Base-by-base conservation (phyloP, 1,284 basidiomycete species). In the Somion occarium region DNA sequence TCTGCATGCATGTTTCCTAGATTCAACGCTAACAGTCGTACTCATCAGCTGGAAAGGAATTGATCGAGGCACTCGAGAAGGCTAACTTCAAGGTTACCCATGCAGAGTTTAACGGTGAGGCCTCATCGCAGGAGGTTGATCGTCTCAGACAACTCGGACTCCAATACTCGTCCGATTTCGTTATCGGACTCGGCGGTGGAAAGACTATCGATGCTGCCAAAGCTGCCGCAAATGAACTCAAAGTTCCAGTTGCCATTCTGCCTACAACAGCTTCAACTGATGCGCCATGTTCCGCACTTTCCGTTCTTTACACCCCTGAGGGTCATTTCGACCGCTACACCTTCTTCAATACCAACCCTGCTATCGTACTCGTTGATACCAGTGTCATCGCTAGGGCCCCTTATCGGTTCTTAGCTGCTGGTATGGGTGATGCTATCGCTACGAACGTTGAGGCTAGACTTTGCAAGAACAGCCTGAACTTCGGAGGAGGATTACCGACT, bases 191-290 rank as follows among this genome's bases (percentile, higher is more conserved):
- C 46, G 67, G 67, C 45, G 67, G 67, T 38, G 67, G 67, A 48
- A 67, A 69, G 58, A 66, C 64, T 4, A 64, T 66, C 58, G 67
- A 69, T 54, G 62, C 60, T 37, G 65, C 66, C 27, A 67, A 69
- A 55, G 61, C 59, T 24, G 59, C 64, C 54, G 65, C 67, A 18
- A 62, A 65, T 55, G 53, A 59, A 19, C 64, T 69, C 51, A 50
- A 53, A 19, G 44, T 66, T 7, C 61, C 57, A 43, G 58, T 62
- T 54, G 67, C 67, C 19, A 59, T 67, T 44, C 51, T 68, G 13
- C 67, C 66, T 24, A 67, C 65, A 20, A 69, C 65, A 12, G 67
- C 66, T 18, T 69, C 67, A 45, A 69, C 67, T n/a, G 65, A 67
- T 58, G 65, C 67, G 24, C 65, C 67, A 7, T 69, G 67, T 58